Evolutionary conservation across 1,284 basidiomycete species (phyloP).

Genomic region (Trichosporon faecale): DNA sequence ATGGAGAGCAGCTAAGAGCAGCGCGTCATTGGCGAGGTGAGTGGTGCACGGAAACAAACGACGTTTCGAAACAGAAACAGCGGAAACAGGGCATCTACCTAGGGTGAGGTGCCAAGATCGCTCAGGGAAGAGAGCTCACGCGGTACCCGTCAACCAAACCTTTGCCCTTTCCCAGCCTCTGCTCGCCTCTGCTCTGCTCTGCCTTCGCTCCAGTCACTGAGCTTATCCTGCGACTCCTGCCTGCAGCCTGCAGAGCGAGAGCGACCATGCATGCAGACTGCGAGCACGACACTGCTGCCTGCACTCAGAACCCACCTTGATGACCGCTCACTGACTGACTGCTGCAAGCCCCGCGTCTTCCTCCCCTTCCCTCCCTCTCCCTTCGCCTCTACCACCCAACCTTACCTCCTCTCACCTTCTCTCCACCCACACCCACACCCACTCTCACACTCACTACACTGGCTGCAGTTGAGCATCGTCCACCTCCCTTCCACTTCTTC

Average conservation of each 20-base stretch:
- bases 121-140: neutral
- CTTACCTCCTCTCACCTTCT: neutral
- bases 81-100: neutral
- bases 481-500: neutral
- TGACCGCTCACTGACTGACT: too few relatives aligned
- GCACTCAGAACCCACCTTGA: neutral
- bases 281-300: too few relatives aligned
- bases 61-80: constrained; percentile 11
- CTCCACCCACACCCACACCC: neutral
- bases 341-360: too few relatives aligned
- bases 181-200: neutral
- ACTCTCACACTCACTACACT: neutral
- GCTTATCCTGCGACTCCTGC: too few relatives aligned
- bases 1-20: too few relatives aligned
- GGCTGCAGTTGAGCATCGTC: neutral
- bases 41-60: neutral
- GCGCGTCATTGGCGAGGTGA: neutral
- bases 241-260: too few relatives aligned
- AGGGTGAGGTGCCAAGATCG: neutral
- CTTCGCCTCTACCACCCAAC: neutral
- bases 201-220: too few relatives aligned
- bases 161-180: neutral
- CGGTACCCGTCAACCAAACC: too few relatives aligned
- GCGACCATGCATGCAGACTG: too few relatives aligned
- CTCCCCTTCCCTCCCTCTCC: neutral